Conservation (phyloP, 768 basidiomycete species). For the Mycena indigotica region DNA sequence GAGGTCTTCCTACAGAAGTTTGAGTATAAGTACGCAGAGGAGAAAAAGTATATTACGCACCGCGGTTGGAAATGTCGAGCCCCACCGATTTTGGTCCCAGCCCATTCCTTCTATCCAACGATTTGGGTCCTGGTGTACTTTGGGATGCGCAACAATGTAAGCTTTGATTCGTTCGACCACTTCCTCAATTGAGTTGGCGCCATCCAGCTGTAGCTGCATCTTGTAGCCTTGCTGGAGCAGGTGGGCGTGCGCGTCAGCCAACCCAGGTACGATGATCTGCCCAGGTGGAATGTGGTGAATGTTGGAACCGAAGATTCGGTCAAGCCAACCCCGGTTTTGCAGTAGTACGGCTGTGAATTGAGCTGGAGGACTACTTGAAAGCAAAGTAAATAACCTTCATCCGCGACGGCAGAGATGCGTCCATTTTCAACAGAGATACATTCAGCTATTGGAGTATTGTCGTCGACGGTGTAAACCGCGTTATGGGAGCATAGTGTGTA, state of each 20-base stretch:
- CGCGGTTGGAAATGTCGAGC: constrained; percentile 67
- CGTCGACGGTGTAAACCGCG: constrained; percentile 72
- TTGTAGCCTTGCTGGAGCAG: constrained; percentile 74
- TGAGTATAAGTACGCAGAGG: background rate
- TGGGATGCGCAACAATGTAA: constrained; percentile 61
- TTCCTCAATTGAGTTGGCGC: constrained; percentile 61
- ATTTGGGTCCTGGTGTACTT: constrained; percentile 51
- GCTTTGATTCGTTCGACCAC: constrained; percentile 60
- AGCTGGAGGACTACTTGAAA: background rate
- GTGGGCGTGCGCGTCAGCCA: constrained; percentile 83
- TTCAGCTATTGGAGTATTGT: constrained; percentile 50
- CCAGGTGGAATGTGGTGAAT: constrained; percentile 24
- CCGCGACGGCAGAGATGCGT: constrained; percentile 51
- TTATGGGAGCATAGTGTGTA: constrained; percentile 63
- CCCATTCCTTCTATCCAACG: constrained; percentile 86
- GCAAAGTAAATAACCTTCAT: constrained; percentile 41
- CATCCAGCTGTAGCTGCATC: constrained; percentile 63
- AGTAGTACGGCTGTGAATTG: constrained; percentile 8
- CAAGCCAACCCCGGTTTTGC: constrained; percentile 2
- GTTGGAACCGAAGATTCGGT: constrained; percentile 2
- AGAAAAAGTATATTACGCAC: constrained; percentile 39
- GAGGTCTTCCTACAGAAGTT: constrained; percentile 66
- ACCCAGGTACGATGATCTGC: constrained; percentile 68
- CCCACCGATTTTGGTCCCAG: constrained; percentile 92
- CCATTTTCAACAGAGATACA: constrained; percentile 60